phyloP scores from a whole-genome alignment of 2,329 filamentous ascomycete genomes.

The Aspergillus bombycis region DNA sequence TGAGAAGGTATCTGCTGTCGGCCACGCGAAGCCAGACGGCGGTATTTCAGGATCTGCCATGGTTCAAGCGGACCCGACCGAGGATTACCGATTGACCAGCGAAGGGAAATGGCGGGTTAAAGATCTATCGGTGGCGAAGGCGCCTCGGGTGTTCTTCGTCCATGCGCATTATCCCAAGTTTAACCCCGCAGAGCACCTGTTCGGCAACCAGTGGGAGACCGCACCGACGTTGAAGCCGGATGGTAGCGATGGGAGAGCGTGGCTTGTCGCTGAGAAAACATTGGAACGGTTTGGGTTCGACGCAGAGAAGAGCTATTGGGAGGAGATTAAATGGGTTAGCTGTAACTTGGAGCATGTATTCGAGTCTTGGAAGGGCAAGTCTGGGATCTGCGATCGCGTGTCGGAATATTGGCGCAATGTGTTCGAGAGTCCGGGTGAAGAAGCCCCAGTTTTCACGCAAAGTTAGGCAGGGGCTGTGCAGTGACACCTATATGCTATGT shows the following conservation, averaged over 20 bases:
- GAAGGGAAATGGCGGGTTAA: constrained; percentile 37
- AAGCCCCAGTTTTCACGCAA: constrained; percentile 23
- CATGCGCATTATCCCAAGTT: constrained; percentile 49
- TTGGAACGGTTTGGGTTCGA: constrained; percentile 43
- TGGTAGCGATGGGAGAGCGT: constrained; percentile 40
- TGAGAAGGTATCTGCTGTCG: constrained; percentile 39
- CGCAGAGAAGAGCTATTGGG: constrained; percentile 43
- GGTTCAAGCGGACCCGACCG: constrained; percentile 42
- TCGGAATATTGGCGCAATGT: constrained; percentile 40
- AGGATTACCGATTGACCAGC: constrained; percentile 38
- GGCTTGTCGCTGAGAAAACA: constrained; percentile 38
- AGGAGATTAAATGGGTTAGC: constrained; percentile 44
- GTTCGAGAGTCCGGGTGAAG: constrained; percentile 36
- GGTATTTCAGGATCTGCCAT: constrained; percentile 40
- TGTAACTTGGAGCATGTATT: constrained; percentile 41
- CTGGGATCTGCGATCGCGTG: constrained; percentile 33
- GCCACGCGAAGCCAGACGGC: constrained; percentile 30
- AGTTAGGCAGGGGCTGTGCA: background rate
- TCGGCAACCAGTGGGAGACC: constrained; percentile 42
- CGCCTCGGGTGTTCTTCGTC: constrained; percentile 42
- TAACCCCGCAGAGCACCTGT: constrained; percentile 43
- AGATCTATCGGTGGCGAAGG: constrained; percentile 31
- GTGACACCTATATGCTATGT: no score
- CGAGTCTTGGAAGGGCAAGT: constrained; percentile 37
- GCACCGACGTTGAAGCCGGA: constrained; percentile 40